Percentiles rank a stretch among this genome's conserved stretches.
Evolutionary conservation across 2,329 filamentous ascomycete genomes (phyloP).

Genomic region (Septoria petroselini): DNA sequence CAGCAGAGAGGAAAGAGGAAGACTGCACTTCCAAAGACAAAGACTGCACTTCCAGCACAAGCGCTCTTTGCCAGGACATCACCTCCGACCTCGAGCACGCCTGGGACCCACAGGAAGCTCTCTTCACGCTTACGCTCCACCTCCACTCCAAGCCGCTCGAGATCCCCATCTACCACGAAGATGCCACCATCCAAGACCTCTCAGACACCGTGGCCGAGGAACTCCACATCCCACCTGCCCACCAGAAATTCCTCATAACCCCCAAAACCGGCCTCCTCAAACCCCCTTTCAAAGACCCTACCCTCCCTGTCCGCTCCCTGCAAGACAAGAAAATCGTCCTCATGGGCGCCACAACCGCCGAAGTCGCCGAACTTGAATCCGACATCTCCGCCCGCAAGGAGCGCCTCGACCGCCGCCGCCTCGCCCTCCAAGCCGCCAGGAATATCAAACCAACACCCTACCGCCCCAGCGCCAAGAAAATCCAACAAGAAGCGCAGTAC

Average conservation of each 20-base stretch:
- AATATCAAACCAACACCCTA: conserved; percentile 34
- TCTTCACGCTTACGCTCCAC: conserved; percentile 49
- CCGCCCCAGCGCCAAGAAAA: conserved; percentile 47
- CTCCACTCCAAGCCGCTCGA: conserved; percentile 54
- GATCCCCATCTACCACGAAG: conserved; percentile 45
- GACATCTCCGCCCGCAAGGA: conserved; percentile 52
- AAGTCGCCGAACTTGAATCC: conserved; percentile 55
- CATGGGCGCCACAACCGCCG: conserved; percentile 61
- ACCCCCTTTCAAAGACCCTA: conserved; percentile 60
- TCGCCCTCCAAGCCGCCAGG: conserved; percentile 42
- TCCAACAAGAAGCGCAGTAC: conserved; percentile 63
- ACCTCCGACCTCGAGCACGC: conserved; percentile 22
- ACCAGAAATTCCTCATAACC: conserved; percentile 66
- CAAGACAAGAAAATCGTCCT: conserved; percentile 61
- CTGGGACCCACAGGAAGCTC: conserved; percentile 22
- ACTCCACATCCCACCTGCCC: conserved; percentile 58
- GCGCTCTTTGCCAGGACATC: conserved; percentile 18
- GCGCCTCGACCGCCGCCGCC: conserved; percentile 43
- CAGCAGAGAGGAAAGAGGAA: too few species aligned
- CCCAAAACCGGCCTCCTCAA: conserved; percentile 64
- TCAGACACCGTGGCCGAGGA: conserved; percentile 55
- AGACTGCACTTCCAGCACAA: conserved; percentile 5
- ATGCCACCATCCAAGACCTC: conserved; percentile 57
- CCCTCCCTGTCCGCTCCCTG: conserved; percentile 51
- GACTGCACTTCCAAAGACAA: too few species aligned